Base-by-base conservation (phyloP, 2,329 filamentous ascomycete genomes). In the Epichloe gansuensis region DNA sequence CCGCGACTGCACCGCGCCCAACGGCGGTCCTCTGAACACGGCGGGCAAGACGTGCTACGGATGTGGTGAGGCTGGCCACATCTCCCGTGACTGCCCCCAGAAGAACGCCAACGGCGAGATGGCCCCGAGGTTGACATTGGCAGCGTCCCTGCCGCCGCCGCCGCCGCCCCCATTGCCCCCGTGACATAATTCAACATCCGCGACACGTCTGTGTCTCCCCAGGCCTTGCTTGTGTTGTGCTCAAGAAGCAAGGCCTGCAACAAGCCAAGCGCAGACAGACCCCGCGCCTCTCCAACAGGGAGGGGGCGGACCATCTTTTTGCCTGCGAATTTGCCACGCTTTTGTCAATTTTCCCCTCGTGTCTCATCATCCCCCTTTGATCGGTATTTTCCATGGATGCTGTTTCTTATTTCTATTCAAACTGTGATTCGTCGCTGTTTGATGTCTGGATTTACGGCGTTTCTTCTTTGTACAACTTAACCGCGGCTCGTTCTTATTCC, bases 11-110 rank as follows among this genome's bases (percentile, higher is more conserved):
- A 95, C 91, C 46, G 89, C 91, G 56, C 91, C 93, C 58, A 97
- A 97, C 70, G 93, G 93, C 53, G 93, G 93, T 25, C 90, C 91
- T 46, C 78, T 97, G 60, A 96, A 93, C 80, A 94, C 89, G 58
- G 89, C 88, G 57, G 91, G 91, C 67, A 98, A 97, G 83, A 95
- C 91, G 59, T 98, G 93, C 82, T 98, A 98, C 77, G 86, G 91
- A 71, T 98, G 93, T 68, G 89, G 91, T 60, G 88, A 96, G 75
- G 83, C 90, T 54, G 93, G 93, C 51, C 91, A 97, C 73, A 97
- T 97, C 71, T 95, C 89, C 54, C 86, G 91, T 58, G 91, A 97
- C 63, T 96, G 93, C 77, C 86, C 90, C 54, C 71, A 90, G 81
- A 83, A 85, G 81, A 71, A 66, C 61, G 68, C 71, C 58, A 73